Base-by-base conservation (phyloP, 1,139 yeast genomes). In the Blastobotrys illinoisensis region DNA sequence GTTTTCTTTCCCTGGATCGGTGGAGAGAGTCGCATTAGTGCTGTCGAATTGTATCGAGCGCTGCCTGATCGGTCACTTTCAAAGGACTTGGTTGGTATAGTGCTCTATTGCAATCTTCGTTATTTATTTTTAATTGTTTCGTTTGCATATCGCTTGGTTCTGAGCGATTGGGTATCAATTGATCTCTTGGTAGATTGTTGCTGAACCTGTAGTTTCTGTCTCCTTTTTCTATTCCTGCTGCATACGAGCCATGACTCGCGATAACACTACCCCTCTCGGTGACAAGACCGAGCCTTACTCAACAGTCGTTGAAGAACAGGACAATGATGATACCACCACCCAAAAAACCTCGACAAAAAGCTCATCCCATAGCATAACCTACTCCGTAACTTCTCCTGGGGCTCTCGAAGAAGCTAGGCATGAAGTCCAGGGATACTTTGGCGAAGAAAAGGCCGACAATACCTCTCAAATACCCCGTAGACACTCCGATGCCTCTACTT, bases 141-240 rank as follows among this genome's bases (percentile, higher is more conserved):
- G 16, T 32, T 62, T 73, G 69, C 60, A 13, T 6, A n/a, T n/a
- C 40, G 40, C 40, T 32, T 26, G 9, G 32, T n/a, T 32, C 13
- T 21, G 44, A 14, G 48, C 24, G 40, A 40, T 24, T 14, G 40
- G n/a, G 24, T 43, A 36, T 36, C 14, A 51, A 45, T 47, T 18
- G 3, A 32, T 18, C 44, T 26, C 32, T 26, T 32, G 40, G 40
- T 32, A 32, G 40, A 32, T n/a, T 32, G 40, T 32, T 16, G 40
- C 40, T 32, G 40, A 11, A 19, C 23, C 44, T 46, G n/a, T 51
- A 21, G 21, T 36, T 19, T n/a, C n/a, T n/a, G n/a, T n/a, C 21
- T 11, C 5, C 14, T 18, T 40, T 43, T 23, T 26, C n/a, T 14
- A 3, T 26, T 23, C n/a, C n/a, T n/a, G n/a, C n/a, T 20, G 13